phyloP scores from a whole-genome alignment of 306 rosid genomes.

The Pyrus betulifolia region DNA sequence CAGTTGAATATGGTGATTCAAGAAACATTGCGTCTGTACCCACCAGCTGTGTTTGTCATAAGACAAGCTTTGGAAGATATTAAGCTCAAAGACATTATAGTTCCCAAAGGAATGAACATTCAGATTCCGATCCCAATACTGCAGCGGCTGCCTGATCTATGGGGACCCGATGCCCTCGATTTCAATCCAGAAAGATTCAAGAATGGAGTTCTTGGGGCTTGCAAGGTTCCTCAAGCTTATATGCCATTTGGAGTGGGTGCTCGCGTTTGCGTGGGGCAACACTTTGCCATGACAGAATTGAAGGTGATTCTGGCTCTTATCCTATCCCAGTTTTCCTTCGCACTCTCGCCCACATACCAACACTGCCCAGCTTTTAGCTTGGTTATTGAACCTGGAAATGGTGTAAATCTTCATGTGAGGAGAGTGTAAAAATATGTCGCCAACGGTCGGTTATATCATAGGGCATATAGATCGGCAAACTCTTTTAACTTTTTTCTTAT shows the following conservation, averaged over 20 bases:
- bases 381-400: slow-evolving; percentile 26
- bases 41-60: slow-evolving; percentile 22
- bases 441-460: too few species aligned
- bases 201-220: slow-evolving; percentile 30
- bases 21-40: slow-evolving; percentile 50
- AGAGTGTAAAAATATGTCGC: neutral
- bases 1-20: slow-evolving; percentile 63
- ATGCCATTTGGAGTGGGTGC: slow-evolving; percentile 49
- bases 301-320: slow-evolving; percentile 34
- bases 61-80: slow-evolving; percentile 32
- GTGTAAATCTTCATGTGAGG: slow-evolving; percentile 12
- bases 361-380: slow-evolving; percentile 22
- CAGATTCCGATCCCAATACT: slow-evolving; percentile 41
- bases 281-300: slow-evolving; percentile 43
- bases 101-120: slow-evolving; percentile 51
- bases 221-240: slow-evolving; percentile 13
- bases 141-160: slow-evolving; percentile 27
- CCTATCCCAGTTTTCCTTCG: slow-evolving; percentile 10
- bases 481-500: too few species aligned
- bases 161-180: slow-evolving; percentile 41
- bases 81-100: slow-evolving; percentile 21
- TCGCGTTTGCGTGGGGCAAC: slow-evolving; percentile 40
- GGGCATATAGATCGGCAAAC: too few species aligned
- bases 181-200: slow-evolving; percentile 49
- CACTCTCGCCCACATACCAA: slow-evolving; percentile 9